A percentile compares a stretch with the other conserved stretches of the same genome.
These are phyloP conservation scores for Suhomyces vadensis DNA, from an alignment of 805 yeast genomes.

Conservation along the genomic window DNA sequence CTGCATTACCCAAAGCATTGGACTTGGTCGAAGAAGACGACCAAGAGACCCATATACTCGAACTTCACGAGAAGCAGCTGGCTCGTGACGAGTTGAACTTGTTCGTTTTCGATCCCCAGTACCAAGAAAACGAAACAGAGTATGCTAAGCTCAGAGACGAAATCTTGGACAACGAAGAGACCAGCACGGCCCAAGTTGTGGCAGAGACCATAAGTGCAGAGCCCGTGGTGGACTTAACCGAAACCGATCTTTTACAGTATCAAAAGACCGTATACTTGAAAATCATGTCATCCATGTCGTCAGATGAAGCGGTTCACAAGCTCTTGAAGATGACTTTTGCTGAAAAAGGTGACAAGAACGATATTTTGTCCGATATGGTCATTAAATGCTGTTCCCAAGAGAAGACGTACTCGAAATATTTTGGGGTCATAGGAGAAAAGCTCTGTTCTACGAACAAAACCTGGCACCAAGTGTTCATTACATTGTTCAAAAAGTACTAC, in stretches of 20 bases:
- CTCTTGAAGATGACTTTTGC: constrained; percentile 49
- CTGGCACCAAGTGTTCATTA: constrained; percentile 61
- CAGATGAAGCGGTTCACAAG: constrained; percentile 92
- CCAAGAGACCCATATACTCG: constrained; percentile 53
- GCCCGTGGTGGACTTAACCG: constrained; percentile 65
- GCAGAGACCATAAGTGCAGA: constrained; percentile 13
- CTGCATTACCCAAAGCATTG: constrained; percentile 45
- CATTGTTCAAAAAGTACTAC: constrained; percentile 58
- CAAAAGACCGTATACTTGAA: constrained; percentile 80
- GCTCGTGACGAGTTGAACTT: constrained; percentile 49
- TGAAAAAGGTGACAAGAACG: constrained; percentile 36
- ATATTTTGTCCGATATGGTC: constrained; percentile 66
- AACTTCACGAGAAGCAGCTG: constrained; percentile 52
- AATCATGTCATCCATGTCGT: constrained; percentile 84
- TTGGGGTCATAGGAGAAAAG: constrained; percentile 73
- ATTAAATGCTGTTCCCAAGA: constrained; percentile 84
- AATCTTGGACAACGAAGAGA: constrained; percentile 43
- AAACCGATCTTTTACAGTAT: constrained; percentile 58
- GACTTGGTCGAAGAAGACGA: constrained; percentile 70
- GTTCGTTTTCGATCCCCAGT: constrained; percentile 53
- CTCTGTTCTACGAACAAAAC: constrained; percentile 49
- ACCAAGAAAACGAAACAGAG: constrained; percentile 48
- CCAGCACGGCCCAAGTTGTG: constrained; percentile 9
- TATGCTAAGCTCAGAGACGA: constrained; percentile 47
- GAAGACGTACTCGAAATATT: constrained; percentile 80